Evolutionary conservation across 768 basidiomycete species (phyloP).

Genomic region (Leccinum rimulosum): DNA sequence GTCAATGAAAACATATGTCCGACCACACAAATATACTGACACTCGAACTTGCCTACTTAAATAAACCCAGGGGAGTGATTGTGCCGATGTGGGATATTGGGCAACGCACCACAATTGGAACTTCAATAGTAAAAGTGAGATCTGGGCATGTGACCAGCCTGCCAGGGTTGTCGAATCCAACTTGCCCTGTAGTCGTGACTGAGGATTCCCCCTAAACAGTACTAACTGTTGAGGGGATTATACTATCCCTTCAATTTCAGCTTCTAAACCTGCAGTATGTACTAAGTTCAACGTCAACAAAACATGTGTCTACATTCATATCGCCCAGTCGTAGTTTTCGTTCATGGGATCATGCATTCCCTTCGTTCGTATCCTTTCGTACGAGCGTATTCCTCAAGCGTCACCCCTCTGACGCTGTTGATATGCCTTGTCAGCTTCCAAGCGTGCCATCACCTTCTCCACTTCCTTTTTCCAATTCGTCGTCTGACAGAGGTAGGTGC

Average conservation of each 20-base stretch:
- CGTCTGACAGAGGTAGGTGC: constrained; percentile 43
- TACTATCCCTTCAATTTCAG: neutral
- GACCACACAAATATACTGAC: neutral
- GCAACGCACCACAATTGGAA: neutral
- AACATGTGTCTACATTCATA: neutral
- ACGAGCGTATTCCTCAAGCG: neutral
- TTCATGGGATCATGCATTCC: neutral
- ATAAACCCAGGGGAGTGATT: neutral
- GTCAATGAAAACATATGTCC: neutral
- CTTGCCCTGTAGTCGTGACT: neutral
- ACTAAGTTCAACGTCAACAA: neutral
- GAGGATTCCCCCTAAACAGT: neutral
- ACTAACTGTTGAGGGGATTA: neutral
- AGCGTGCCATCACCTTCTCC: constrained; percentile 51
- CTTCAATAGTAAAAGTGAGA: neutral
- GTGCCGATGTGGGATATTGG: neutral
- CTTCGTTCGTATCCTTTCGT: neutral
- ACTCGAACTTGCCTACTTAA: neutral
- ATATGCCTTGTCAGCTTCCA: constrained; percentile 45
- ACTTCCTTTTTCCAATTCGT: constrained; percentile 75
- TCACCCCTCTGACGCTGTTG: neutral
- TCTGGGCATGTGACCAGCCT: neutral
- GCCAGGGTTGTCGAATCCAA: neutral
- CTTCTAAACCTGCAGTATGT: neutral
- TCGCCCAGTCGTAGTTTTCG: neutral